Evolutionary conservation across 2,329 filamentous ascomycete genomes (phyloP).

Genomic region (Pseudogymnoascus destructans): DNA sequence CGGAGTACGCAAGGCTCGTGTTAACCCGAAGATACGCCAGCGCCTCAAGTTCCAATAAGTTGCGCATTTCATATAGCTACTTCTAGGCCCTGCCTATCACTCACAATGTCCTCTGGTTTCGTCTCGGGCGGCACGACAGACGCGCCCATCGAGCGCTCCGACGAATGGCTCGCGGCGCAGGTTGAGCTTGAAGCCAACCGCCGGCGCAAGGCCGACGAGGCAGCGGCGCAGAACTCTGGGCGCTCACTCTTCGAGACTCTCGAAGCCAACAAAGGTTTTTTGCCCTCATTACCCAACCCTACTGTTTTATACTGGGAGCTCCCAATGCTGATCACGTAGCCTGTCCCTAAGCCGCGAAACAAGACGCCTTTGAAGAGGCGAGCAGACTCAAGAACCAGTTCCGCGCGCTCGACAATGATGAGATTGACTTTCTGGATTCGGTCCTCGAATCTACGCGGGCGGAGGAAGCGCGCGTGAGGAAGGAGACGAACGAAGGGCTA

Average conservation of each 20-base stretch:
- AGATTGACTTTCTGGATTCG: constrained; percentile 60
- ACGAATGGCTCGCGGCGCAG: constrained; percentile 26
- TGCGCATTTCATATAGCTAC: background rate
- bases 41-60: background rate
- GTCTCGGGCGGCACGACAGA: constrained; percentile 37
- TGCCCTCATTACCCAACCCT: background rate
- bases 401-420: constrained; percentile 63
- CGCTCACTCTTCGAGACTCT: constrained; percentile 61
- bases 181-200: constrained; percentile 28
- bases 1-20: background rate
- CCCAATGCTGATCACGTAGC: constrained; percentile 10
- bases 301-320: constrained; percentile 9
- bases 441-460: constrained; percentile 36
- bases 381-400: constrained; percentile 64
- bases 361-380: constrained; percentile 69
- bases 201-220: constrained; percentile 24
- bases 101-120: constrained; percentile 35
- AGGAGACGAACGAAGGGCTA: constrained; percentile 45
- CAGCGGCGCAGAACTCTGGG: constrained; percentile 30
- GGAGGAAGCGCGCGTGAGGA: constrained; percentile 41
- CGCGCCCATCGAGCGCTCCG: constrained; percentile 29
- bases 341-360: constrained; percentile 50
- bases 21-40: constrained; percentile 7
- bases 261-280: constrained; percentile 65
- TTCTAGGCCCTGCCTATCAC: background rate